Percentiles rank a stretch among this genome's conserved stretches.
Conservation (phyloP, 345 rosid genomes). For the Turnera subulata region DNA sequence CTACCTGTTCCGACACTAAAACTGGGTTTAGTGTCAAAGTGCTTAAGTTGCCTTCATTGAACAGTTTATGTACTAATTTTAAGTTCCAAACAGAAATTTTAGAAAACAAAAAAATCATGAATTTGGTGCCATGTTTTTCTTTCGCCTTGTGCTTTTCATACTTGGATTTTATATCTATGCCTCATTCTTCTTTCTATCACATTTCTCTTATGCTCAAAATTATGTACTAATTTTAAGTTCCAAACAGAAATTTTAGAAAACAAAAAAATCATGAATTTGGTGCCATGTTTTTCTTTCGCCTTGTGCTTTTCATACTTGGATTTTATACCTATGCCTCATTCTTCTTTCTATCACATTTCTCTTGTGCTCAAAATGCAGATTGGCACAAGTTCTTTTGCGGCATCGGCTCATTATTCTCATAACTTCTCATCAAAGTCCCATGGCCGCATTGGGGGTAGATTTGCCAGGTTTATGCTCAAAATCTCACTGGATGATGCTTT, state of each 20-base stretch:
- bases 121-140: no score
- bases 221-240: no score
- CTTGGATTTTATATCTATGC: no score
- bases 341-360: no score
- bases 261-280: background rate
- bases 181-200: no score
- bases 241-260: background rate
- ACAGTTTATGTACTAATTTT: background rate
- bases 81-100: no score
- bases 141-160: no score
- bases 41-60: background rate
- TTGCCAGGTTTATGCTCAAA: slow-evolving; percentile 60
- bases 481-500: slow-evolving; percentile 7
- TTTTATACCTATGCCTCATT: no score
- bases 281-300: background rate
- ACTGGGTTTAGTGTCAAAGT: background rate
- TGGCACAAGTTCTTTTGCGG: slow-evolving; percentile 69
- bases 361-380: slow-evolving; percentile 40
- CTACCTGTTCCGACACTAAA: no score
- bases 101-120: no score
- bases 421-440: slow-evolving; percentile 77
- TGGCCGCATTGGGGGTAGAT: slow-evolving; percentile 69
- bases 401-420: slow-evolving; percentile 68
- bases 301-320: background rate
- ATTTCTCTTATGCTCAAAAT: no score